Conservation (phyloP, 2,329 filamentous ascomycete species). For the Colletotrichum salicis region DNA sequence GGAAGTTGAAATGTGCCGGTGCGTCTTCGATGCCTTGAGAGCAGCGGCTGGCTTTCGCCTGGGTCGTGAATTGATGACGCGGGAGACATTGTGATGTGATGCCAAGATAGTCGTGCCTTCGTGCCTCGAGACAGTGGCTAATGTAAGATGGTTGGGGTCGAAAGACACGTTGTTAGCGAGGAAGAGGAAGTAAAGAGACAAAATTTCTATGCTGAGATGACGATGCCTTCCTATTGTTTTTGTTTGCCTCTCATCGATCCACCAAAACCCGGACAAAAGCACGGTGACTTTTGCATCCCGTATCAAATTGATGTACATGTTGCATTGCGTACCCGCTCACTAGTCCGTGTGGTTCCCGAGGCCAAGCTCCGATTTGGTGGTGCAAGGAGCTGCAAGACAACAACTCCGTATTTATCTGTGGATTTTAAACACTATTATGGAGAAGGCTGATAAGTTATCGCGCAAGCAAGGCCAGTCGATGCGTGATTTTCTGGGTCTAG, state of each 20-base stretch:
- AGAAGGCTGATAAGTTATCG: not conserved
- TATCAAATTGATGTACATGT: conserved; percentile 4
- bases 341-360: not conserved
- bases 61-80: conserved; percentile 29
- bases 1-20: conserved; percentile 17
- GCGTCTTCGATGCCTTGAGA: conserved; percentile 16
- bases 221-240: not conserved
- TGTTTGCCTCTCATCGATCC: not conserved
- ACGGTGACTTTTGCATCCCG: conserved; percentile 1
- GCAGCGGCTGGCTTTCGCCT: conserved; percentile 25
- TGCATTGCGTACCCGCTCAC: conserved; percentile 5
- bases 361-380: not conserved
- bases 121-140: not conserved
- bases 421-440: not conserved
- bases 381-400: not conserved
- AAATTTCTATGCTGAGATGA: not conserved
- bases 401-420: not conserved
- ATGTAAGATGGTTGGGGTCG: not conserved
- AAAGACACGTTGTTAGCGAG: not conserved
- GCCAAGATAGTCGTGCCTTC: too few relatives aligned
- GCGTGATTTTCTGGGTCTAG: not conserved
- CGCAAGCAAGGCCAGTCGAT: not conserved
- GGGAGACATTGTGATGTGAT: conserved; percentile 15
- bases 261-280: not conserved
- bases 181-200: not conserved